These are phyloP conservation scores for Rhodotorula babjevae DNA, from an alignment of 768 basidiomycete species.

Conservation along the genomic window DNA sequence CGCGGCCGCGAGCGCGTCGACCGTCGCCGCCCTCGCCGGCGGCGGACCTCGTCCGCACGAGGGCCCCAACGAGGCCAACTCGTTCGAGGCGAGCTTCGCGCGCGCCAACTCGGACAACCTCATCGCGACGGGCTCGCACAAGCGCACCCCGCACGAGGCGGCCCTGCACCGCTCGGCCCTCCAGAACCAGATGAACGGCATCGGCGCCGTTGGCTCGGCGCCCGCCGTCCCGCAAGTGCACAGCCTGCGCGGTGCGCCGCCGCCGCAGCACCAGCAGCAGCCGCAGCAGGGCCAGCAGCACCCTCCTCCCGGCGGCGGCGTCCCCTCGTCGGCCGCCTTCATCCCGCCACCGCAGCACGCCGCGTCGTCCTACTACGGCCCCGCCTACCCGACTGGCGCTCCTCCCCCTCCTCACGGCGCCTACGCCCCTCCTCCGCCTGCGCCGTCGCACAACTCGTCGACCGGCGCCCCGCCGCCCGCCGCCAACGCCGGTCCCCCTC, in stretches of 20 bases:
- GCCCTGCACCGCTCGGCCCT: constrained; percentile 1
- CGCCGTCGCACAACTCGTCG: too few species aligned
- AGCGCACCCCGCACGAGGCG: not conserved
- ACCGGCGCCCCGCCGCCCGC: not conserved
- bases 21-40: constrained; percentile 7
- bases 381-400: too few species aligned
- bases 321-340: not conserved
- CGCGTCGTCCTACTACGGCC: not conserved
- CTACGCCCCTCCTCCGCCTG: too few species aligned
- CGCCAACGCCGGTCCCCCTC: not conserved
- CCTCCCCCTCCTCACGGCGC: too few species aligned
- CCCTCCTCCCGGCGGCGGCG: not conserved
- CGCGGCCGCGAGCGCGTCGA: not conserved
- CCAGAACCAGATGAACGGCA: constrained; percentile 6
- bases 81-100: constrained; percentile 40
- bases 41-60: constrained; percentile 37
- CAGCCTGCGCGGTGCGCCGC: not conserved
- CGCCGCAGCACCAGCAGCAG: too few species aligned
- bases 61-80: constrained; percentile 37
- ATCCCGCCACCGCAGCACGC: not conserved
- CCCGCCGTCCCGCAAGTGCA: not conserved
- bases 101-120: constrained; percentile 28
- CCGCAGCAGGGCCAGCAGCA: not conserved
- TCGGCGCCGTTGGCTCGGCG: not conserved
- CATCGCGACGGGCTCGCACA: not conserved